Base-by-base conservation (phyloP, 345 rosid species). In the Salix purpurea region DNA sequence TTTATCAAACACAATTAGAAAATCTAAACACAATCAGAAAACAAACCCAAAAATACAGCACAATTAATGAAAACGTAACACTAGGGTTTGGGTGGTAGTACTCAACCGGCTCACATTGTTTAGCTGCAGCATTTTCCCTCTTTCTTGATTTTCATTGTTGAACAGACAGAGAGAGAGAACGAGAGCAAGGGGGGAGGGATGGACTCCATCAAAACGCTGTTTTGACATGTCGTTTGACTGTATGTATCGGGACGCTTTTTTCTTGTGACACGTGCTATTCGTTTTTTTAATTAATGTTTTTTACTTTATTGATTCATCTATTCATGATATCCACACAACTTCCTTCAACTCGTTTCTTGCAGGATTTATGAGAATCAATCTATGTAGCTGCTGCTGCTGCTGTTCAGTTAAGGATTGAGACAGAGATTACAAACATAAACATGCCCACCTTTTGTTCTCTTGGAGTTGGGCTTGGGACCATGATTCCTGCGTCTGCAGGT, bases 91-190 rank as follows among this genome's bases (percentile, higher is more conserved):
- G 77, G 58, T 7, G 32, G 62, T 7, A 30, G 56, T 61, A 5
- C 69, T 24, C 8, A 68, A 62, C 39, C 71, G 76, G 19, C 84
- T 72, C 9, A 70, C 69, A 36, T 42, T 40, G 56, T 71, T 80
- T 13, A 81, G 81, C 77, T 75, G 89, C 82, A 78, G 65, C 91
- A 90, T 88, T 74, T 66, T 60, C n/a, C 19, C 26, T 69, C 36
- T 37, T 16, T 30, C 39, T 28, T 28, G 52, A 48, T 1, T 8
- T 7, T 39, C 23, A 3, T 72, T 72, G 32, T 24, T 44, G 5
- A 37, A 9, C 21, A 10, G 18, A 37, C 18, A 6, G 39, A 1
- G 30, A 39, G 12, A 56, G 61, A 21, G 62, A n/a, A 0, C 3
- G 14, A 13, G 16, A 44, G 12, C 42, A 6, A 11, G 1, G 9